These are phyloP conservation scores for Blastobotrys buckinghamii DNA, from an alignment of 1,139 yeast genomes.

Conservation along the genomic window DNA sequence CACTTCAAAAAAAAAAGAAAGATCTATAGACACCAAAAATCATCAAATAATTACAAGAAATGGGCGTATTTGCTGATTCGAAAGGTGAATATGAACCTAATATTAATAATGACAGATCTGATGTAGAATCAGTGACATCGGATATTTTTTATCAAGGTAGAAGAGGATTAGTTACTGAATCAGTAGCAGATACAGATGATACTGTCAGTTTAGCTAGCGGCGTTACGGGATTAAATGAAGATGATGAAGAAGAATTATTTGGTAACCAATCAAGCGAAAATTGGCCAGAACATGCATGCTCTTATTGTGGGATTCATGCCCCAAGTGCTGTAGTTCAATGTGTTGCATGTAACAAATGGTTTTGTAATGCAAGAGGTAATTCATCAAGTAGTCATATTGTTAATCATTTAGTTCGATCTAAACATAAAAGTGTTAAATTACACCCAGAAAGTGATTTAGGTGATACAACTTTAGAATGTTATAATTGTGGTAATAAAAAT, in stretches of 20 bases:
- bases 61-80: conserved; percentile 25
- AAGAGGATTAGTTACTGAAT: conserved; percentile 19
- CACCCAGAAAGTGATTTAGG: conserved; percentile 83
- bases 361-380: conserved; percentile 71
- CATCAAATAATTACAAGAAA: conserved; percentile 3
- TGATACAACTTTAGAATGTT: conserved; percentile 80
- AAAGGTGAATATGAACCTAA: conserved; percentile 25
- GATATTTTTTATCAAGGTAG: conserved; percentile 27
- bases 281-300: conserved; percentile 33
- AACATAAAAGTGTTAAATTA: conserved; percentile 67
- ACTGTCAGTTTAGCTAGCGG: conserved; percentile 13
- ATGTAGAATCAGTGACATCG: conserved; percentile 27
- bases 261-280: conserved; percentile 8
- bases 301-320: conserved; percentile 70
- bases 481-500: conserved; percentile 80
- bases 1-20: no score
- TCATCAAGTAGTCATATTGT: conserved; percentile 75
- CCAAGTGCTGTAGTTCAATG: conserved; percentile 70
- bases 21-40: no score
- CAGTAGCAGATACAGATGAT: conserved; percentile 15
- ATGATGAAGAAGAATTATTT: neutral
- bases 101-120: conserved; percentile 21
- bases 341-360: conserved; percentile 77
- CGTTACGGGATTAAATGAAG: conserved; percentile 2
- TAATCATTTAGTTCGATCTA: conserved; percentile 75